Evolutionary conservation across 805 yeast genomes (phyloP), one percentile per base, ranked within the genome.

Genomic region (Saturnispora sanitii): DNA sequence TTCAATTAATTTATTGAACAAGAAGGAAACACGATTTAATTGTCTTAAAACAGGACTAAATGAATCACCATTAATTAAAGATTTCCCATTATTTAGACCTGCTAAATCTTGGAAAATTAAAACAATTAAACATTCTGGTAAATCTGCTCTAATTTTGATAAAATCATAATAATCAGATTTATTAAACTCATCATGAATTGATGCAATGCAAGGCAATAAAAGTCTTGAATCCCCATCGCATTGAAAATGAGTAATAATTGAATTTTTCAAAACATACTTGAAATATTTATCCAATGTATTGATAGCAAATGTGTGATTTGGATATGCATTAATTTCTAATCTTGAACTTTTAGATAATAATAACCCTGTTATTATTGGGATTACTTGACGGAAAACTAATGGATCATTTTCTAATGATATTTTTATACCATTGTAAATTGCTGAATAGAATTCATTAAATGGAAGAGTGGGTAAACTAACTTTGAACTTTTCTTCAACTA

Each of bases 381-480:
- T 45, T 1, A 64, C 64, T 49, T 69, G 72, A 75, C 76, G 68
- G 42, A 63, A 37, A 16, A 43, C 22, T 6, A 12, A 16, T 2
- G 55, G 50, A 30, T 52, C 53, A 1, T n/a, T 4, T 6, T 37
- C 31, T 4, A 42, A 17, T 9, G 27, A 6, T 3, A 21, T 7
- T 9, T 37, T 16, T 9, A 42, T 27, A 4, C 45, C 42, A 13
- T 36, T 26, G 31, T 45, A 49, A 6, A 49, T 34, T 6, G 50
- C 42, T 5, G 41, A 37, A 50, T 71, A 73, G 52, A 70, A 74
- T 2, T 55, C 54, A 48, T 65, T 59, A 33, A 73, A 61, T 1
- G 71, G 52, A 16, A 73, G 45, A 1, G 75, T 64, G 3, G 80
- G 80, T 45, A 63, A 65, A 11, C 75, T 69, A 6, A 71, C 54